These are phyloP conservation scores for Mycena rebaudengoi DNA, from an alignment of 768 basidiomycete species.

Conservation along the genomic window DNA sequence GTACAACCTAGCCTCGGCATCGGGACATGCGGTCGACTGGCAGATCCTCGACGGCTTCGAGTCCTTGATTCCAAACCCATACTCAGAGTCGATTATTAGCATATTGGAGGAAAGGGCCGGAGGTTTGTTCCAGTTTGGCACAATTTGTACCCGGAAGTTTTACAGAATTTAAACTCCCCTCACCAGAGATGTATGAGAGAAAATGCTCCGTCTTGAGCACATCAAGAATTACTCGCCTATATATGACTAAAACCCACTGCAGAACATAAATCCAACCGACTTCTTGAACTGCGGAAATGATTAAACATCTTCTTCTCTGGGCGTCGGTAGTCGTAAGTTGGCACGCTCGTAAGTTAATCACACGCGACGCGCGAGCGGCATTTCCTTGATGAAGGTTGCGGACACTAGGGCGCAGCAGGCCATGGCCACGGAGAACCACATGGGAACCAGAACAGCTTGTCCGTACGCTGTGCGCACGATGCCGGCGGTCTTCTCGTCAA, in stretches of 20 bases:
- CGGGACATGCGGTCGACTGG: constrained; percentile 3
- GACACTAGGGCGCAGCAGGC: constrained; percentile 51
- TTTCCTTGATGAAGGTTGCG: constrained; percentile 63
- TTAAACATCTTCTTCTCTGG: no score
- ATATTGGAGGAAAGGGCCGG: neutral
- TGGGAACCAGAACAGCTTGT: constrained; percentile 54
- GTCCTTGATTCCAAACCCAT: neutral
- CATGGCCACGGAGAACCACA: constrained; percentile 56
- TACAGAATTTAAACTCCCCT: no score
- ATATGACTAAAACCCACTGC: no score
- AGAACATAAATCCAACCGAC: no score
- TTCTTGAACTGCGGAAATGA: no score
- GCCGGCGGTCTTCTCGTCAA: constrained; percentile 45
- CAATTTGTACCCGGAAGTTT: no score
- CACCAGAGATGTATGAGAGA: no score
- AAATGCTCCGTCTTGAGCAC: no score
- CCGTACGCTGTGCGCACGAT: constrained; percentile 53
- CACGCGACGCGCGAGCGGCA: constrained; percentile 23
- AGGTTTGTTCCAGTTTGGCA: no score
- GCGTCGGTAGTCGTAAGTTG: no score
- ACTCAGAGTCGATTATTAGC: neutral
- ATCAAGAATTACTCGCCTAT: no score
- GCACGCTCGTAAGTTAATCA: no score
- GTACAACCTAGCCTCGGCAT: neutral
- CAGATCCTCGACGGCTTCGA: constrained; percentile 5